Evolutionary conservation across 345 rosid genomes (phyloP).

Genomic region (Lagerstroemia speciosa): DNA sequence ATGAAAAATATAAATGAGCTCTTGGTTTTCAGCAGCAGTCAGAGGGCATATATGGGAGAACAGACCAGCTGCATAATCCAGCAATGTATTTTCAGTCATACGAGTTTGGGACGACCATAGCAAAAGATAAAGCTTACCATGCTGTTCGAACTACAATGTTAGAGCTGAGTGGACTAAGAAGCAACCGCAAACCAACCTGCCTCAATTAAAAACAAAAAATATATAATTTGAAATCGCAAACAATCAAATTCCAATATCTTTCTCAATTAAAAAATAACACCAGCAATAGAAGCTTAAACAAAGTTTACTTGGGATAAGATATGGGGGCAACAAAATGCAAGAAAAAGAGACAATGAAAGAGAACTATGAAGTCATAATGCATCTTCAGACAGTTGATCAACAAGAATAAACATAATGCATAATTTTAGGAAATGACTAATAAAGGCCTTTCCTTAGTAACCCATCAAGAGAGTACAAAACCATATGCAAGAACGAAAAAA

Average conservation of each 20-base stretch:
- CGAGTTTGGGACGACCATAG: background rate
- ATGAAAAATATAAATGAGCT: background rate
- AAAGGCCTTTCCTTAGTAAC: background rate
- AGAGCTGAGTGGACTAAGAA: constrained; percentile 58
- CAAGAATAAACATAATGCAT: background rate
- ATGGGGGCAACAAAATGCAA: background rate
- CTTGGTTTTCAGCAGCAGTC: background rate
- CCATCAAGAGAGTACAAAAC: background rate
- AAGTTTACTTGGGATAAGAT: background rate
- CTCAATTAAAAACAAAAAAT: no score
- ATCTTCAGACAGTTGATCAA: background rate
- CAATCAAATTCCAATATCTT: no score
- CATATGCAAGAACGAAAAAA: no score
- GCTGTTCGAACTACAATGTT: constrained; percentile 69
- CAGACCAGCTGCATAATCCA: background rate
- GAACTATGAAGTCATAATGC: background rate
- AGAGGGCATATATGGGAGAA: background rate
- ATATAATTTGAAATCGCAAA: no score
- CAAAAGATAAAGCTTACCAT: constrained; percentile 34
- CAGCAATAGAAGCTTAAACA: background rate
- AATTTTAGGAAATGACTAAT: background rate
- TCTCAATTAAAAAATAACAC: no score
- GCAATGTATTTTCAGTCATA: background rate
- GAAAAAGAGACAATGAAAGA: background rate
- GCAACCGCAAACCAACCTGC: constrained; percentile 70